A percentile compares a stretch with the other conserved stretches of the same genome.
phyloP scores from a whole-genome alignment of 2,329 filamentous ascomycete species.

The Thielaviopsis populi region DNA sequence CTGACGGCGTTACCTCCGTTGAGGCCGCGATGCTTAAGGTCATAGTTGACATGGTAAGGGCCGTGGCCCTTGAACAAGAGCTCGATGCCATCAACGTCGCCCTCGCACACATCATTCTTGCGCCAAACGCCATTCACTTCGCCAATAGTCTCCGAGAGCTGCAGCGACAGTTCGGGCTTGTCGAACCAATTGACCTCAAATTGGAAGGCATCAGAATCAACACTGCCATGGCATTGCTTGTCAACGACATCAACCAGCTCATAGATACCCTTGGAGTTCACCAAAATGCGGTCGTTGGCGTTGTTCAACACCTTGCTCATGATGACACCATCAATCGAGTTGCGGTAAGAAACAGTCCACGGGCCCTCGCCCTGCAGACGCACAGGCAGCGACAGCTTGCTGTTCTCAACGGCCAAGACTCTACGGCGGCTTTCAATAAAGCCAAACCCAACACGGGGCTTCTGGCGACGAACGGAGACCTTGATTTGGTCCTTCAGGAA shows the following conservation, averaged over 20 bases:
- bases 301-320: slow-evolving; percentile 35
- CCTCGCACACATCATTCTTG: slow-evolving; percentile 81
- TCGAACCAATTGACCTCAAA: slow-evolving; percentile 81
- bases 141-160: slow-evolving; percentile 46
- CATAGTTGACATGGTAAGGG: slow-evolving; percentile 72
- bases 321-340: slow-evolving; percentile 28
- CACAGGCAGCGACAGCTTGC: slow-evolving; percentile 59
- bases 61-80: slow-evolving; percentile 61
- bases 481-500: slow-evolving; percentile 72
- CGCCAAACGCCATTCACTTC: slow-evolving; percentile 41
- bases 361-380: slow-evolving; percentile 74
- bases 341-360: slow-evolving; percentile 67
- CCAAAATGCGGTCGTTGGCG: slow-evolving; percentile 53
- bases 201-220: slow-evolving; percentile 56
- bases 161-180: slow-evolving; percentile 55
- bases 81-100: slow-evolving; percentile 81
- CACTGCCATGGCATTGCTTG: slow-evolving; percentile 62
- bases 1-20: slow-evolving; percentile 50
- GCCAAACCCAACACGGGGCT: slow-evolving; percentile 75
- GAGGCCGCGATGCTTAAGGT: slow-evolving; percentile 56
- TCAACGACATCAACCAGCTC: slow-evolving; percentile 67
- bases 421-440: slow-evolving; percentile 65
- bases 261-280: slow-evolving; percentile 57
- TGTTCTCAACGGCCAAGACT: slow-evolving; percentile 62
- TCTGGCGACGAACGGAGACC: slow-evolving; percentile 75